Evolutionary conservation across 176 grass and related monocot species (phyloP).

Genomic region (Oryza meyeriana): DNA sequence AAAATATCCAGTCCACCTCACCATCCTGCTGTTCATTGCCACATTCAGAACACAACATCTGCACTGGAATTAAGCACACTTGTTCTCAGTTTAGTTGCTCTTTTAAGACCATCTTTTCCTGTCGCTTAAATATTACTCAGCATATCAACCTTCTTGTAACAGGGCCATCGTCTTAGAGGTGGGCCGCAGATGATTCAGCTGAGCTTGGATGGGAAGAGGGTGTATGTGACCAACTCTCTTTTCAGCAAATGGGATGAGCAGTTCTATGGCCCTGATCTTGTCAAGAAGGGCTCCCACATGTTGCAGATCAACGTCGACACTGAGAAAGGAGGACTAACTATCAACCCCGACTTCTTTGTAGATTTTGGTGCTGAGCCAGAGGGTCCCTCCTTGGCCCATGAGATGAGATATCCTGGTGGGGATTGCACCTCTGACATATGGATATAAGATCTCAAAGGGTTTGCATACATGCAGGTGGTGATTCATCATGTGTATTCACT

Average conservation of each 20-base stretch:
- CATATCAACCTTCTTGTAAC: neutral
- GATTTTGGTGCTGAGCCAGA: slow-evolving; percentile 81
- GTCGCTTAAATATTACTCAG: neutral
- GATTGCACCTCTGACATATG: slow-evolving; percentile 99
- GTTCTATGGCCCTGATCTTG: slow-evolving; percentile 67
- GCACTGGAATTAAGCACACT: neutral
- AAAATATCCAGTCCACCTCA: neutral
- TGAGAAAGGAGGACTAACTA: slow-evolving; percentile 58
- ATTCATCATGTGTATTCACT: neutral
- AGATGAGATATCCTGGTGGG: slow-evolving; percentile 97
- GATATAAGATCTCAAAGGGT: slow-evolving; percentile 52
- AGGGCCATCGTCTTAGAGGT: slow-evolving; percentile 84
- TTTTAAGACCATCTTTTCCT: neutral
- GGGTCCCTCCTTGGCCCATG: slow-evolving; percentile 78
- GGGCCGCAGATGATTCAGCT: slow-evolving; percentile 96
- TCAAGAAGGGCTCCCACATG: slow-evolving; percentile 90
- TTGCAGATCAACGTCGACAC: slow-evolving; percentile 85
- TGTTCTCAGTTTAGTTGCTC: neutral
- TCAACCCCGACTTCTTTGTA: slow-evolving; percentile 89
- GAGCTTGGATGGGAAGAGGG: slow-evolving; percentile 82
- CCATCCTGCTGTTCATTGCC: neutral
- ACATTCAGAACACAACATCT: neutral
- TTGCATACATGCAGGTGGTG: neutral
- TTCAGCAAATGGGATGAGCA: slow-evolving; percentile 86
- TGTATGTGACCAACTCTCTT: slow-evolving; percentile 93